Conservation (phyloP, 305 asterid species). For the Solanum hybrid region DNA sequence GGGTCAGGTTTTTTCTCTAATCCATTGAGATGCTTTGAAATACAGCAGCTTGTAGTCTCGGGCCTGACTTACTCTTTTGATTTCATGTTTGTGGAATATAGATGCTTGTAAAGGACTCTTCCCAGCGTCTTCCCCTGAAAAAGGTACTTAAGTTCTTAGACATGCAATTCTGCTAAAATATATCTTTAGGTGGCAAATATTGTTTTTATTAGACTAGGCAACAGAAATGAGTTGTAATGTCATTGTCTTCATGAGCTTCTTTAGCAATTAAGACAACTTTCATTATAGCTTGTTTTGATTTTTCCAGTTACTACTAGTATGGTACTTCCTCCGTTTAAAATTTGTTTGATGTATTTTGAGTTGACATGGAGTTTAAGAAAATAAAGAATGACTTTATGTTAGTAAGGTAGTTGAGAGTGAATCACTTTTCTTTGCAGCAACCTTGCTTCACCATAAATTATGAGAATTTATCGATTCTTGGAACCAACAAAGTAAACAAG, state of each 20-base stretch:
- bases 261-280: not conserved
- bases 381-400: too few species aligned
- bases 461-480: too few species aligned
- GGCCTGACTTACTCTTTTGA: not conserved
- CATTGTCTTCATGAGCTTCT: not conserved
- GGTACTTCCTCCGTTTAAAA: too few species aligned
- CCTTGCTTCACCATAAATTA: too few species aligned
- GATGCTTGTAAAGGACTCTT: conserved; percentile 85
- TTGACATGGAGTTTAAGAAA: too few species aligned
- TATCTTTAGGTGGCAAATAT: not conserved
- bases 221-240: not conserved
- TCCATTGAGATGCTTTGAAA: not conserved
- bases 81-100: conserved; percentile 13
- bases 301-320: too few species aligned
- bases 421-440: too few species aligned
- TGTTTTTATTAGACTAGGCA: not conserved
- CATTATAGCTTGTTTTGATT: too few species aligned
- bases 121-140: conserved; percentile 58
- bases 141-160: conserved; percentile 15
- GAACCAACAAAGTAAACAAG: too few species aligned
- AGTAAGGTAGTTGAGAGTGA: too few species aligned
- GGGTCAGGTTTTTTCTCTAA: not conserved
- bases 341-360: too few species aligned
- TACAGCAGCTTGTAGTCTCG: not conserved
- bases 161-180: not conserved